A percentile compares a stretch with the other conserved stretches of the same genome.
Conservation (phyloP, 1,284 basidiomycete genomes). For the Microbotryum silenes-acaulis region DNA sequence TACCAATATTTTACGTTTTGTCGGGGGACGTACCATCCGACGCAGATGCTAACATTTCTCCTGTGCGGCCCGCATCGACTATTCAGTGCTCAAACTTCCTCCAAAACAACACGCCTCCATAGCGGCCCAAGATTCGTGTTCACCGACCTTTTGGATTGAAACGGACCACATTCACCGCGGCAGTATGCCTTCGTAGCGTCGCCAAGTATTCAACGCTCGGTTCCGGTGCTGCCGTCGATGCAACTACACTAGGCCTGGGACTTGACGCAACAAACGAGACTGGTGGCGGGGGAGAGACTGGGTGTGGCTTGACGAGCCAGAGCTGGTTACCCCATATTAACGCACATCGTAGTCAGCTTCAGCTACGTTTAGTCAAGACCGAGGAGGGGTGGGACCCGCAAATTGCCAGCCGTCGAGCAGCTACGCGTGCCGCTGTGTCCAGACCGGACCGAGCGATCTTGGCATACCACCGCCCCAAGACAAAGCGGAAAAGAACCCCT, state of each 20-base stretch:
- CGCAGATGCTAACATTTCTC: conserved; percentile 81
- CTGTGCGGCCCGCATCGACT: conserved; percentile 43
- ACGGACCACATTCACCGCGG: conserved; percentile 90
- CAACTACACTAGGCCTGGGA: neutral
- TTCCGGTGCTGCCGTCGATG: conserved; percentile 12
- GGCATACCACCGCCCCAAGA: conserved; percentile 17
- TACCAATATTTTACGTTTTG: neutral
- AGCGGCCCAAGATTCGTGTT: conserved; percentile 34
- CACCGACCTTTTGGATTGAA: conserved; percentile 80
- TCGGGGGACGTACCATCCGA: conserved; percentile 67
- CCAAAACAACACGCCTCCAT: neutral
- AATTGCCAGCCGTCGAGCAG: neutral
- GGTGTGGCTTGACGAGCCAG: conserved; percentile 91
- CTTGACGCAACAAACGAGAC: neutral
- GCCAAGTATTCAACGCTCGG: conserved; percentile 95
- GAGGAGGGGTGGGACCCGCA: too few relatives aligned
- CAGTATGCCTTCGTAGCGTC: conserved; percentile 85
- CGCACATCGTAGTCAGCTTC: neutral
- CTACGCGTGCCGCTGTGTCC: neutral
- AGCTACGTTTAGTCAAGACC: too few relatives aligned
- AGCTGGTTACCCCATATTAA: conserved; percentile 48
- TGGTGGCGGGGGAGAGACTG: conserved; percentile 49
- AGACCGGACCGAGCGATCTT: neutral
- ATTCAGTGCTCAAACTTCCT: neutral
- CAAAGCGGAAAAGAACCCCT: conserved; percentile 14